Conservation (phyloP, 371 early-diverging fungal species). For the Ecytonucleospora hepatopenaei region DNA sequence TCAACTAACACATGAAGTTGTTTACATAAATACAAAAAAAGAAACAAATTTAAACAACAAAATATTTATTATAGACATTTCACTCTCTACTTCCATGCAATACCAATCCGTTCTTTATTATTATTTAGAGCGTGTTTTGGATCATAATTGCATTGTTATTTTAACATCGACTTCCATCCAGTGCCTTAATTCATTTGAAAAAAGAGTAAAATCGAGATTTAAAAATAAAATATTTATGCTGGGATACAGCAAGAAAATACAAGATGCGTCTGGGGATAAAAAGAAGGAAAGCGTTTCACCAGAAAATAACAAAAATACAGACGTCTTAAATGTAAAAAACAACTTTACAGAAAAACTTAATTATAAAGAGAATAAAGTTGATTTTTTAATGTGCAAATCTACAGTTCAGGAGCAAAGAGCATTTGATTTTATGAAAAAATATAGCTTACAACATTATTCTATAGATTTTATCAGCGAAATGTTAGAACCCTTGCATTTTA, state of each 20-base stretch:
- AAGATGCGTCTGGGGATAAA: not conserved
- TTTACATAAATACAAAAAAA: constrained; percentile 7
- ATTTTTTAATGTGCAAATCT: constrained; percentile 1
- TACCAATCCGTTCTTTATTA: constrained; percentile 33
- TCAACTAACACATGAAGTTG: not conserved
- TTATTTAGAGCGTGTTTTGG: constrained; percentile 23
- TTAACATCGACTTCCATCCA: constrained; percentile 18
- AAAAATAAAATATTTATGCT: constrained; percentile 27
- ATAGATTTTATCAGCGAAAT: constrained; percentile 15
- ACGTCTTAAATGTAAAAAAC: too few relatives aligned
- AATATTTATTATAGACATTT: constrained; percentile 29
- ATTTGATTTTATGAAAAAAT: constrained; percentile 10
- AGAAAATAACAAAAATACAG: not conserved
- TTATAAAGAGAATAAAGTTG: not conserved
- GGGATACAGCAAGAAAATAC: not conserved
- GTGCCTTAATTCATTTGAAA: constrained; percentile 34
- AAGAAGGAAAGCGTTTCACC: not conserved
- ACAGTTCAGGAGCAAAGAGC: not conserved
- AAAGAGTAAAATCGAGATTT: constrained; percentile 35
- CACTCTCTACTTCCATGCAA: not conserved
- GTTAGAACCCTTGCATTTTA: constrained; percentile 30
- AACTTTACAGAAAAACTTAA: not conserved
- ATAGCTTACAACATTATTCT: constrained; percentile 17
- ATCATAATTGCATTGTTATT: constrained; percentile 9
- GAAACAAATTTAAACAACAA: constrained; percentile 15